Percentiles rank a stretch among this genome's conserved stretches.
phyloP scores from a whole-genome alignment of 257 asterid species.

The Salvia splendens region DNA sequence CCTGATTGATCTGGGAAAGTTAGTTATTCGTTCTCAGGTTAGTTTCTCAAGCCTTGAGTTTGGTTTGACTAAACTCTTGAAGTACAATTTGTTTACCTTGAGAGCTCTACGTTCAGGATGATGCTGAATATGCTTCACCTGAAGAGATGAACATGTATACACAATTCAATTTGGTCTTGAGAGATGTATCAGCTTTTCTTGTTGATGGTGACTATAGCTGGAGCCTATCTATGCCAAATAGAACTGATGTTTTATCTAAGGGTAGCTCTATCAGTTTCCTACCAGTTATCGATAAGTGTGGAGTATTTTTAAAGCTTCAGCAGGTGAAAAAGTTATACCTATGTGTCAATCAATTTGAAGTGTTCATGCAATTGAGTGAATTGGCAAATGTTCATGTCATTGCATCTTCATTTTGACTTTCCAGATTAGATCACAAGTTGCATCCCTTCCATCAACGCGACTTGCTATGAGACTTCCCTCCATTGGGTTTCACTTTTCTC shows the following conservation, averaged over 20 bases:
- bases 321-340: conserved; percentile 56
- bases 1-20: conserved; percentile 93
- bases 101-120: conserved; percentile 58
- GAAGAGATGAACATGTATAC: conserved; percentile 80
- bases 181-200: conserved; percentile 92
- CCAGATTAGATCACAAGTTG: conserved; percentile 82
- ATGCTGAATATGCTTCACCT: conserved; percentile 62
- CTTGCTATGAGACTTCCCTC: conserved; percentile 88
- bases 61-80: conserved; percentile 23
- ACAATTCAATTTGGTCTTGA: conserved; percentile 84
- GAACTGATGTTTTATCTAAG: conserved; percentile 44
- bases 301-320: conserved; percentile 87
- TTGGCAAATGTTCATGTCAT: conserved; percentile 10
- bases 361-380: conserved; percentile 6
- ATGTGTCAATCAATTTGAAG: conserved; percentile 18
- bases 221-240: conserved; percentile 50
- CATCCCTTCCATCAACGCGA: conserved; percentile 75
- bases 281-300: conserved; percentile 94
- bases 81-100: conserved; percentile 29
- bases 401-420: conserved; percentile 33
- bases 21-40: conserved; percentile 84
- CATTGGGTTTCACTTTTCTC: conserved; percentile 86
- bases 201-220: conserved; percentile 94
- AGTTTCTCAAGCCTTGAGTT: conserved; percentile 29
- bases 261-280: conserved; percentile 50